phyloP scores from a whole-genome alignment of 2,329 filamentous ascomycete genomes.

The Diaporthe citrichinensis region DNA sequence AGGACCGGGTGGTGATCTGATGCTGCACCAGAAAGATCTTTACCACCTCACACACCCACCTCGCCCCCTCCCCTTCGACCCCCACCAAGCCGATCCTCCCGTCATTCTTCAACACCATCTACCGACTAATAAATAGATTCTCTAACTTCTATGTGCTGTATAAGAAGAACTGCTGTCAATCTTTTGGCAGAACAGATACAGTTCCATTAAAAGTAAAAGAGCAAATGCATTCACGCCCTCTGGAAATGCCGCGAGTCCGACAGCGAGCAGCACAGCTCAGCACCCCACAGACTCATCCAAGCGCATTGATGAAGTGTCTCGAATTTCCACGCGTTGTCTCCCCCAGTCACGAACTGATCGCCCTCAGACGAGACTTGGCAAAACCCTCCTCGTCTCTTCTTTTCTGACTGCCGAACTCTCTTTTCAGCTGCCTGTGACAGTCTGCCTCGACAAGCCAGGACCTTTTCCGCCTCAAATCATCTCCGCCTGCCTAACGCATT shows the following conservation, averaged over 20 bases:
- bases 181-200: too few relatives aligned
- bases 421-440: conserved; percentile 10
- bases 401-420: conserved; percentile 18
- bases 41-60: conserved; percentile 7
- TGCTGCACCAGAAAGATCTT: conserved; percentile 27
- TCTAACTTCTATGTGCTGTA: neutral
- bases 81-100: neutral
- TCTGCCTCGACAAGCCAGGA: conserved; percentile 14
- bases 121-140: neutral
- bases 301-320: conserved; percentile 29
- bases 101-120: neutral
- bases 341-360: conserved; percentile 34
- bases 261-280: conserved; percentile 4
- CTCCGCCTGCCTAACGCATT: conserved; percentile 23
- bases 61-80: neutral
- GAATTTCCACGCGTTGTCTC: conserved; percentile 23
- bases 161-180: neutral
- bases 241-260: neutral
- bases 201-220: neutral
- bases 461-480: neutral
- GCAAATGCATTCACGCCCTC: neutral
- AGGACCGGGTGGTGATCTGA: conserved; percentile 12
- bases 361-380: conserved; percentile 30
- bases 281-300: conserved; percentile 29
- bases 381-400: conserved; percentile 30